Conservation (phyloP, 352 stramenopile species). For the Globisporangium rhizosaccharum region DNA sequence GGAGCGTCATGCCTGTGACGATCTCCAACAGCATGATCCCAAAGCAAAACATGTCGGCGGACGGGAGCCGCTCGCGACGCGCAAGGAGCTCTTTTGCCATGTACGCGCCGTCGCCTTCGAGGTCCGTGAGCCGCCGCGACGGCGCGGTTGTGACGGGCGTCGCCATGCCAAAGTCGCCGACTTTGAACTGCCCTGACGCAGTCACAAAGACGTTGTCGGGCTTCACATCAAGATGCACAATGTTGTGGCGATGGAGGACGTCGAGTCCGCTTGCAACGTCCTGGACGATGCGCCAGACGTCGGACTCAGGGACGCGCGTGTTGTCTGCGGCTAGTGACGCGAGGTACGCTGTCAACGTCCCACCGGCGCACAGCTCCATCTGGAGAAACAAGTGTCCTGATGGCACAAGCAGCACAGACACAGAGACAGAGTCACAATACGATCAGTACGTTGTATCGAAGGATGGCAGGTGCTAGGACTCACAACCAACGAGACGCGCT, state of each 20-base stretch:
- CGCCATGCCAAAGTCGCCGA: slow-evolving; percentile 93
- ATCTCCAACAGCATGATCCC: slow-evolving; percentile 73
- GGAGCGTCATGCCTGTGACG: slow-evolving; percentile 30
- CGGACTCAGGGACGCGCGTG: slow-evolving; percentile 33
- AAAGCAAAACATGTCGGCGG: slow-evolving; percentile 95
- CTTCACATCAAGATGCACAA: slow-evolving; percentile 97
- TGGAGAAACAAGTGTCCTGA: slow-evolving; percentile 90
- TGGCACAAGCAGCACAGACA: background rate
- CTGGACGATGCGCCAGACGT: slow-evolving; percentile 71
- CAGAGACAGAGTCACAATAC: background rate
- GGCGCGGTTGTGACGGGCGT: slow-evolving; percentile 33
- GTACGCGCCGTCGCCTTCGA: slow-evolving; percentile 93
- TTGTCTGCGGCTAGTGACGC: slow-evolving; percentile 16
- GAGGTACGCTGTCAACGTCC: slow-evolving; percentile 81
- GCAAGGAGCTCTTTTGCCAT: slow-evolving; percentile 90
- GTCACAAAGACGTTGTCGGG: slow-evolving; percentile 94
- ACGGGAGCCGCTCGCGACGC: slow-evolving; percentile 48
- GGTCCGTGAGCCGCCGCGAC: slow-evolving; percentile 36
- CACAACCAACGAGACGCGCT: background rate
- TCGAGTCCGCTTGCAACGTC: slow-evolving; percentile 74
- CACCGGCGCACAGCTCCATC: slow-evolving; percentile 90
- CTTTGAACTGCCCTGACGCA: slow-evolving; percentile 56
- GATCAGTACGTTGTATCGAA: background rate
- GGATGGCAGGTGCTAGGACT: background rate
- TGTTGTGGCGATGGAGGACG: slow-evolving; percentile 83